Conservation (phyloP, 306 rosid species). For the Oxytropis ochrocephala region DNA sequence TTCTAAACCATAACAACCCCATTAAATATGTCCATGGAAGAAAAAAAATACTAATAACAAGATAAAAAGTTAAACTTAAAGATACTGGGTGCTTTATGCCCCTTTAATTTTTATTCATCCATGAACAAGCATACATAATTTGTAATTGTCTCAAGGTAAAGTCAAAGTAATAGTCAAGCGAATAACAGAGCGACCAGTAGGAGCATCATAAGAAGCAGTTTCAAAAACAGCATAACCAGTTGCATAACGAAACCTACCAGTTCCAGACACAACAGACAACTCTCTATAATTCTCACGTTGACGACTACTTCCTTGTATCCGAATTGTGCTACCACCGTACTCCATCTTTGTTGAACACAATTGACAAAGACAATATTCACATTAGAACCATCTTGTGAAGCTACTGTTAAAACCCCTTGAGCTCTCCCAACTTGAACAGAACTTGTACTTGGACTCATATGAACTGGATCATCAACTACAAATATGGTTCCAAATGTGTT, state of each 20-base stretch:
- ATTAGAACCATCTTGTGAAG: slow-evolving; percentile 15
- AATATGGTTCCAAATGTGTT: slow-evolving; percentile 31
- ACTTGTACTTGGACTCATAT: neutral
- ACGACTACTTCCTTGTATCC: slow-evolving; percentile 29
- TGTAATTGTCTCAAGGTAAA: neutral
- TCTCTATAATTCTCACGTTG: slow-evolving; percentile 29
- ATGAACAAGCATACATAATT: no score
- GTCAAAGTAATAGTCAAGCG: slow-evolving; percentile 17
- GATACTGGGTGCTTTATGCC: no score
- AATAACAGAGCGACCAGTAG: slow-evolving; percentile 5
- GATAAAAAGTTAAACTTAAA: no score
- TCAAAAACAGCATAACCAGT: slow-evolving; percentile 29
- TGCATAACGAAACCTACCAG: slow-evolving; percentile 44
- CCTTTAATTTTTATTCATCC: no score
- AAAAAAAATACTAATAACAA: no score
- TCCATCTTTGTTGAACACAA: slow-evolving; percentile 27
- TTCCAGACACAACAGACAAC: slow-evolving; percentile 44
- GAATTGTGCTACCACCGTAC: slow-evolving; percentile 25
- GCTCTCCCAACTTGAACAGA: slow-evolving; percentile 22
- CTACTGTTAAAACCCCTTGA: neutral
- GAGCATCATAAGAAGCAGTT: slow-evolving; percentile 23
- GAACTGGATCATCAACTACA: slow-evolving; percentile 30
- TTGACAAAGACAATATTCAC: slow-evolving; percentile 20
- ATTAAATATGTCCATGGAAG: no score
- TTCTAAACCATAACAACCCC: no score